phyloP scores from a whole-genome alignment of 768 basidiomycete species.

The Leucosporidium creatinivorum region DNA sequence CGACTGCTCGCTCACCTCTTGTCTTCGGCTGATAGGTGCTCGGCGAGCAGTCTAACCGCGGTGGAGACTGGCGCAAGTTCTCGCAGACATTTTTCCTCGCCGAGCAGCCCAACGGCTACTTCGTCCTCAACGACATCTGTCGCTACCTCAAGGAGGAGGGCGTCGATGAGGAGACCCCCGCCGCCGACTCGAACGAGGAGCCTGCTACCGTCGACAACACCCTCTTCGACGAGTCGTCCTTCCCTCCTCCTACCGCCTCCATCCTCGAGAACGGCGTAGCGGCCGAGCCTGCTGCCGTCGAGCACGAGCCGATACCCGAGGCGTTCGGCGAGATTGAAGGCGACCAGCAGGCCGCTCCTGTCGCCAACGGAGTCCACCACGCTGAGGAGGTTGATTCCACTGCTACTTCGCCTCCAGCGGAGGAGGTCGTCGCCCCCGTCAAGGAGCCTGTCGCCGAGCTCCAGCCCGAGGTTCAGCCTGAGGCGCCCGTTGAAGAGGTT shows the following conservation, averaged over 20 bases:
- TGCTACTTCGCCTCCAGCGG: background rate
- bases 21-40: background rate
- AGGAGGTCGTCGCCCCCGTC: background rate
- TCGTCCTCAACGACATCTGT: conserved; percentile 99
- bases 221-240: background rate
- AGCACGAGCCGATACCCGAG: conserved; percentile 38
- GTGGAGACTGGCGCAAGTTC: conserved; percentile 92
- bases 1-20: conserved; percentile 38
- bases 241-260: conserved; percentile 17
- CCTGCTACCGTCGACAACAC: background rate
- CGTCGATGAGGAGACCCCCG: conserved; percentile 45
- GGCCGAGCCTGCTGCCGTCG: conserved; percentile 1
- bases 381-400: background rate
- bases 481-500: background rate
- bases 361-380: conserved; percentile 7
- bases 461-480: background rate
- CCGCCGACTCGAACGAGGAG: conserved; percentile 33
- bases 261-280: conserved; percentile 18
- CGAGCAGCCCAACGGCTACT: conserved; percentile 97
- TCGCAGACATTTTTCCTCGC: conserved; percentile 99
- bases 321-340: conserved; percentile 19
- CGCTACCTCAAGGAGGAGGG: conserved; percentile 80
- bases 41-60: conserved; percentile 93
- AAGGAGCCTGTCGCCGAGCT: background rate
- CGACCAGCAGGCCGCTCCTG: background rate